phyloP scores from a whole-genome alignment of 1,284 basidiomycete genomes.

The Rhodotorula sp. region DNA sequence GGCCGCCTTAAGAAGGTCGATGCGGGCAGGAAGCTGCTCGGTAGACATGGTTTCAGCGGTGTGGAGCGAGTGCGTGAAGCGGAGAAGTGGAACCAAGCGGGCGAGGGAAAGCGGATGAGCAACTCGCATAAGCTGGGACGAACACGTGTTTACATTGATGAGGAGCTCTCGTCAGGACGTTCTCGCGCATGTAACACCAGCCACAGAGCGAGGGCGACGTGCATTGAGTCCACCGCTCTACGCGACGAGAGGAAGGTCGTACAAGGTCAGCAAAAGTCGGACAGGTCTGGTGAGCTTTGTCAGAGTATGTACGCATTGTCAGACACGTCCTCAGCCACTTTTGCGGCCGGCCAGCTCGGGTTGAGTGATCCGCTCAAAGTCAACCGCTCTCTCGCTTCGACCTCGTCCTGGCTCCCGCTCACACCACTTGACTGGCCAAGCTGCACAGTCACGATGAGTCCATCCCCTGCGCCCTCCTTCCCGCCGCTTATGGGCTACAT shows the following conservation, averaged over 20 bases:
- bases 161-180: no score
- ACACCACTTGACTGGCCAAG: background rate
- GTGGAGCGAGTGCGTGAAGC: background rate
- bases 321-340: no score
- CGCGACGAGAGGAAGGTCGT: no score
- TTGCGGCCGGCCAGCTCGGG: no score
- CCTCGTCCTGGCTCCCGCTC: background rate
- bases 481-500: slow-evolving; percentile 58
- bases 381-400: background rate
- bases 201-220: no score
- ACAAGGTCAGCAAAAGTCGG: no score
- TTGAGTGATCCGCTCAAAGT: no score
- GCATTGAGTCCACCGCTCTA: no score
- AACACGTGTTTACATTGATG: background rate
- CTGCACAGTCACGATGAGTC: background rate
- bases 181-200: no score
- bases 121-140: background rate
- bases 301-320: no score
- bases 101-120: background rate
- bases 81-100: background rate
- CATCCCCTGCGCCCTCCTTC: slow-evolving; percentile 4
- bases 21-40: background rate
- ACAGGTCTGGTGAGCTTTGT: no score
- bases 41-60: slow-evolving; percentile 5
- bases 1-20: slow-evolving; percentile 21